Conservation (phyloP, 345 rosid species). For the Camelina sativa region DNA sequence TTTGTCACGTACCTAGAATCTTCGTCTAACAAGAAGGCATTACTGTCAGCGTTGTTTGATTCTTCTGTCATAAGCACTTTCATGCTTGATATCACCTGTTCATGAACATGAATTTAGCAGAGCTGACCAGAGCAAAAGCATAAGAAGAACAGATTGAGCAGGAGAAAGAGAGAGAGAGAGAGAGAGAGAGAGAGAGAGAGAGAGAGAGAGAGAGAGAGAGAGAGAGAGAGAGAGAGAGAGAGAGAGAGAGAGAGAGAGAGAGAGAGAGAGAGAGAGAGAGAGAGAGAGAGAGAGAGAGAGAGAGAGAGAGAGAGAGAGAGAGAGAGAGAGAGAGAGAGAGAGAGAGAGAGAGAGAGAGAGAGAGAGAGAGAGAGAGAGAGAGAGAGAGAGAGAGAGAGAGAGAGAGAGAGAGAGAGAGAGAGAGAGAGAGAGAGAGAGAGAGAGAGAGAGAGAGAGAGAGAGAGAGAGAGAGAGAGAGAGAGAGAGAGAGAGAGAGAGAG, state of each 20-base stretch:
- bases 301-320: conserved; percentile 18
- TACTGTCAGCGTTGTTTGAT: conserved; percentile 78
- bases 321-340: neutral
- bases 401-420: too few species aligned
- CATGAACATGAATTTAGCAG: conserved; percentile 17
- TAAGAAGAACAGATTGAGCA: neutral
- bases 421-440: too few species aligned
- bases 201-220: conserved; percentile 18
- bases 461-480: too few species aligned
- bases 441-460: too few species aligned
- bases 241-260: conserved; percentile 18
- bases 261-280: conserved; percentile 18
- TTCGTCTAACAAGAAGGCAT: conserved; percentile 91
- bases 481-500: too few species aligned
- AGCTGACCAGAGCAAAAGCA: neutral
- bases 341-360: too few species aligned
- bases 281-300: conserved; percentile 20
- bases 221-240: conserved; percentile 20
- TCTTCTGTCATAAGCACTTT: conserved; percentile 93
- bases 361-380: too few species aligned
- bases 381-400: too few species aligned
- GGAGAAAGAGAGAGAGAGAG: neutral
- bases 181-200: conserved; percentile 18
- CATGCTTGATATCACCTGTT: conserved; percentile 95
- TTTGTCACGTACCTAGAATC: conserved; percentile 64